phyloP scores from a whole-genome alignment of 495 filamentous ascomycete genomes.

The Xylaria scruposa region DNA sequence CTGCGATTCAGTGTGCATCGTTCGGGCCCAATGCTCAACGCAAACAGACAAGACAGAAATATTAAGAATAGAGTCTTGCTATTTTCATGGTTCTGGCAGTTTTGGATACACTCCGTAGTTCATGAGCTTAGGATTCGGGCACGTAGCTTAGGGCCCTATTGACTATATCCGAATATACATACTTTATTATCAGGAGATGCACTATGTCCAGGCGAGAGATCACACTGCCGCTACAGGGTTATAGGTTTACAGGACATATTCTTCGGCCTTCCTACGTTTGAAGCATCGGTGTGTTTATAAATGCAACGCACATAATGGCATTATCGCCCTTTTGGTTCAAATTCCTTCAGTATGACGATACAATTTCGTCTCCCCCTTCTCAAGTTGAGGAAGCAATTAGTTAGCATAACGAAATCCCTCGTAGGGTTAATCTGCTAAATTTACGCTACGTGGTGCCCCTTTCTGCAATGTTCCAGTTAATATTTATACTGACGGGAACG shows the following conservation, averaged over 20 bases:
- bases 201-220: neutral
- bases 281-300: no score
- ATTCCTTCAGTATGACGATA: neutral
- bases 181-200: neutral
- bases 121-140: neutral
- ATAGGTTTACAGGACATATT: no score
- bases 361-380: neutral
- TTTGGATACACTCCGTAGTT: neutral
- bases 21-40: conserved; percentile 22
- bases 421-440: neutral
- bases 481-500: neutral
- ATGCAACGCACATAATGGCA: conserved; percentile 40
- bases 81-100: neutral
- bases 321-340: no score
- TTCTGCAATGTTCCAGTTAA: neutral
- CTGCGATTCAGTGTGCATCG: conserved; percentile 11
- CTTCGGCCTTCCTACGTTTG: no score
- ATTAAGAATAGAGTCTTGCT: conserved; percentile 12
- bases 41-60: conserved; percentile 3
- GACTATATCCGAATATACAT: neutral
- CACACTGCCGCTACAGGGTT: neutral
- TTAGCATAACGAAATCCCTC: neutral
- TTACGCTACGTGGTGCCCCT: neutral
- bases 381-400: neutral
- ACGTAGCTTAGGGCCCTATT: neutral